A percentile compares a stretch with the other conserved stretches of the same genome.
Conservation (phyloP, 1,284 basidiomycete species). For the Pholiota adiposa region DNA sequence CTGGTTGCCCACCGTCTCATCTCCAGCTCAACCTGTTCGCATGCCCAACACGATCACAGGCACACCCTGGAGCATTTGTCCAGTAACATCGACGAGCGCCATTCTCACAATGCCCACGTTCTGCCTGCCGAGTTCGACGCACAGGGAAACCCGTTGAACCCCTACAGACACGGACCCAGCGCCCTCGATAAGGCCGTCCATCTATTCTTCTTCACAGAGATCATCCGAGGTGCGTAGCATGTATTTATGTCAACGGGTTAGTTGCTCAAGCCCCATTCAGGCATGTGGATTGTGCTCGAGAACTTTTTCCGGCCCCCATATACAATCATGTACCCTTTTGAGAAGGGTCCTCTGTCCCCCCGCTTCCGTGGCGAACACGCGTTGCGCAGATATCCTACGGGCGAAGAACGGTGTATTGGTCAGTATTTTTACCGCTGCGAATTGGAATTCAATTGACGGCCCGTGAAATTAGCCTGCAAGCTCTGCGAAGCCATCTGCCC, state of each 20-base stretch:
- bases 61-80: constrained; percentile 38
- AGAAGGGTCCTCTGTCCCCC: constrained; percentile 97
- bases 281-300: constrained; percentile 99
- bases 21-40: constrained; percentile 41
- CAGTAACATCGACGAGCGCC: constrained; percentile 43
- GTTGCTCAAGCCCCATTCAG: constrained; percentile 43
- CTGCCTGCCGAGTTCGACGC: constrained; percentile 39
- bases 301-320: constrained; percentile 98
- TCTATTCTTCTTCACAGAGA: constrained; percentile 99
- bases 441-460: constrained; percentile 8
- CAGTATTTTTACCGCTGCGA: constrained; percentile 30
- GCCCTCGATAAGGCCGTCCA: constrained; percentile 96
- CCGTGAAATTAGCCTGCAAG: constrained; percentile 80
- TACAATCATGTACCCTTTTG: constrained; percentile 98
- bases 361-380: constrained; percentile 99
- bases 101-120: constrained; percentile 29
- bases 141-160: constrained; percentile 57
- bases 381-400: constrained; percentile 95
- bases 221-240: constrained; percentile 75
- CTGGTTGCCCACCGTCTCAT: constrained; percentile 52
- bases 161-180: constrained; percentile 80
- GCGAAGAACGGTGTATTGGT: constrained; percentile 99
- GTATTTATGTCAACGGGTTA: constrained; percentile 1
- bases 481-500: constrained; percentile 99
- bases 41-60: constrained; percentile 37